Percentiles rank a stretch among this genome's conserved stretches.
Evolutionary conservation across 805 yeast species (phyloP).

Genomic region (Debaryomyces prosopidis): DNA sequence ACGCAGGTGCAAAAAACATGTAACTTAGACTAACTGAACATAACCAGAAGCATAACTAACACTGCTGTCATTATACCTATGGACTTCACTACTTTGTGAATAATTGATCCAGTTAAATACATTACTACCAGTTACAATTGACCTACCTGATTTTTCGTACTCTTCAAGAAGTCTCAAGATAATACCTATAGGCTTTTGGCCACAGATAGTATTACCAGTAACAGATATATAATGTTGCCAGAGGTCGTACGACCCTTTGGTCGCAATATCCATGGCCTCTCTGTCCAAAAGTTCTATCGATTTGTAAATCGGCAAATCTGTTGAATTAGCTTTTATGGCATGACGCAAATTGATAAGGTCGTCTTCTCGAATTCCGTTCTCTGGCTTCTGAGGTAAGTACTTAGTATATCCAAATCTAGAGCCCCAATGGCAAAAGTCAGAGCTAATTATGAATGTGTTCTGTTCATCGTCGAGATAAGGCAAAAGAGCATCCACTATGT

Average conservation of each 20-base stretch:
- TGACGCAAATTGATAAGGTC: slow-evolving; percentile 14
- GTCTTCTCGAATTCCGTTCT: slow-evolving; percentile 18
- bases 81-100: slow-evolving; percentile 67
- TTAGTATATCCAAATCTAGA: slow-evolving; percentile 44
- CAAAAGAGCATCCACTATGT: slow-evolving; percentile 48
- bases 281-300: slow-evolving; percentile 76
- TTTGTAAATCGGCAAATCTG: slow-evolving; percentile 54
- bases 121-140: slow-evolving; percentile 2
- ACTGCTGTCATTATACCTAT: slow-evolving; percentile 58
- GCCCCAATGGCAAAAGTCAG: slow-evolving; percentile 96
- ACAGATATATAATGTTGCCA: slow-evolving; percentile 68
- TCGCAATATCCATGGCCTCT: slow-evolving; percentile 63
- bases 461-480: slow-evolving; percentile 55
- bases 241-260: slow-evolving; percentile 51
- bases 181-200: slow-evolving; percentile 77
- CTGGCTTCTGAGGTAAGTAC: slow-evolving; percentile 19
- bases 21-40: slow-evolving; percentile 18
- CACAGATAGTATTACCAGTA: slow-evolving; percentile 92
- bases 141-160: slow-evolving; percentile 11
- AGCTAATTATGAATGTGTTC: slow-evolving; percentile 75
- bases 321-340: slow-evolving; percentile 8
- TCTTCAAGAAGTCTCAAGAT: slow-evolving; percentile 56
- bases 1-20: not conserved
- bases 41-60: slow-evolving; percentile 92
- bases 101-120: slow-evolving; percentile 74